phyloP scores from a whole-genome alignment of 1,284 basidiomycete genomes.

The Cronartium quercuum region DNA sequence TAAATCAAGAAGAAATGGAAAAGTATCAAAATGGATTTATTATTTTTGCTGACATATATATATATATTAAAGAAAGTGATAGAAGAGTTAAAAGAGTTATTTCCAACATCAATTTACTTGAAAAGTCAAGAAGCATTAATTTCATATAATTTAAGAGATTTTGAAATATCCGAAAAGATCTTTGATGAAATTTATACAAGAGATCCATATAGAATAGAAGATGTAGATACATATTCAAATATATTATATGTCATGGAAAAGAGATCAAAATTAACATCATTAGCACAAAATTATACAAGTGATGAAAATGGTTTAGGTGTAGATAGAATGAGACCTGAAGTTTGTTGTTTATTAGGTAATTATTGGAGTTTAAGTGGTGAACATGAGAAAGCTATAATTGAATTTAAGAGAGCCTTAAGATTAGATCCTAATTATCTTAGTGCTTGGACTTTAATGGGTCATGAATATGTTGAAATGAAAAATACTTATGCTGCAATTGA shows the following conservation, averaged over 20 bases:
- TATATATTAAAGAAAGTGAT: conserved; percentile 56
- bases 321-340: conserved; percentile 85
- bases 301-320: conserved; percentile 49
- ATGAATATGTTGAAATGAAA: conserved; percentile 98
- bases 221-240: conserved; percentile 94
- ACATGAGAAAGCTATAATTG: conserved; percentile 91
- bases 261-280: conserved; percentile 73
- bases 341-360: conserved; percentile 88
- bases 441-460: conserved; percentile 99
- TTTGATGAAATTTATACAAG: conserved; percentile 72
- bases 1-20: conserved; percentile 55
- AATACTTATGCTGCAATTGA: conserved; percentile 98
- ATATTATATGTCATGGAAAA: conserved; percentile 94
- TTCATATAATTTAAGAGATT: conserved; percentile 85
- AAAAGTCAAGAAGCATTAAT: conserved; percentile 77
- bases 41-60: no score
- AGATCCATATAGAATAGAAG: conserved; percentile 87
- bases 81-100: conserved; percentile 69
- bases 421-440: conserved; percentile 89
- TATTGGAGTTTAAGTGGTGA: conserved; percentile 89
- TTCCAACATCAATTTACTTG: conserved; percentile 77
- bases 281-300: conserved; percentile 83
- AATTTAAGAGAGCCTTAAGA: conserved; percentile 87
- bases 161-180: conserved; percentile 69
- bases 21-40: no score